Percentiles rank a stretch among this genome's conserved stretches.
Conservation (phyloP, 179 eudicot genomes). For the Pouteria campechiana region DNA sequence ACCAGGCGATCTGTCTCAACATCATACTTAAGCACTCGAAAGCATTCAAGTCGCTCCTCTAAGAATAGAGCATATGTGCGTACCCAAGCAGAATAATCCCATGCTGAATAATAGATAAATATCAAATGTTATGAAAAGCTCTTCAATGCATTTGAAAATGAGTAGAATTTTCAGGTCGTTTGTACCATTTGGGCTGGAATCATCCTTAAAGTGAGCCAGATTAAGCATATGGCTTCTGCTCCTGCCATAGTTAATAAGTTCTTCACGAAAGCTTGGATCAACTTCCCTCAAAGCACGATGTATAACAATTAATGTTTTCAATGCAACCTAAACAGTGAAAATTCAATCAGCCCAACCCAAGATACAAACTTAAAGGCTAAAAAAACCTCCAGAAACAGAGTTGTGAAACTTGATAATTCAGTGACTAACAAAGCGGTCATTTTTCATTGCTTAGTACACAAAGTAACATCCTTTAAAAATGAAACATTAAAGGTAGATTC, state of each 20-base stretch:
- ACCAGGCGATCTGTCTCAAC: slow-evolving; percentile 19
- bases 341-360: too few relatives aligned
- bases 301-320: slow-evolving; percentile 22
- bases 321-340: slow-evolving; percentile 27
- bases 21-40: slow-evolving; percentile 19
- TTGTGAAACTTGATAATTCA: too few relatives aligned
- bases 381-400: too few relatives aligned
- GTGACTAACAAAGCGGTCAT: too few relatives aligned
- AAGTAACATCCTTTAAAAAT: too few relatives aligned
- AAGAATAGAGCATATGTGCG: slow-evolving; percentile 23
- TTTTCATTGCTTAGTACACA: too few relatives aligned
- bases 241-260: slow-evolving; percentile 12
- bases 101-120: slow-evolving; percentile 13
- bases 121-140: too few relatives aligned
- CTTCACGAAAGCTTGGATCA: slow-evolving; percentile 24
- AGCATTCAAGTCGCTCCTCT: slow-evolving; percentile 27
- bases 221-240: slow-evolving; percentile 15
- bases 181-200: slow-evolving; percentile 22
- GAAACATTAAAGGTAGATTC: too few relatives aligned
- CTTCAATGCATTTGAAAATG: too few relatives aligned
- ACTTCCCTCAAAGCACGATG: slow-evolving; percentile 31
- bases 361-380: too few relatives aligned
- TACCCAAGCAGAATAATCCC: slow-evolving; percentile 33
- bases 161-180: too few relatives aligned
- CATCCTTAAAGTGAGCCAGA: slow-evolving; percentile 25